Conservation (phyloP, 495 filamentous ascomycete genomes). For the Cetradonia linearis region DNA sequence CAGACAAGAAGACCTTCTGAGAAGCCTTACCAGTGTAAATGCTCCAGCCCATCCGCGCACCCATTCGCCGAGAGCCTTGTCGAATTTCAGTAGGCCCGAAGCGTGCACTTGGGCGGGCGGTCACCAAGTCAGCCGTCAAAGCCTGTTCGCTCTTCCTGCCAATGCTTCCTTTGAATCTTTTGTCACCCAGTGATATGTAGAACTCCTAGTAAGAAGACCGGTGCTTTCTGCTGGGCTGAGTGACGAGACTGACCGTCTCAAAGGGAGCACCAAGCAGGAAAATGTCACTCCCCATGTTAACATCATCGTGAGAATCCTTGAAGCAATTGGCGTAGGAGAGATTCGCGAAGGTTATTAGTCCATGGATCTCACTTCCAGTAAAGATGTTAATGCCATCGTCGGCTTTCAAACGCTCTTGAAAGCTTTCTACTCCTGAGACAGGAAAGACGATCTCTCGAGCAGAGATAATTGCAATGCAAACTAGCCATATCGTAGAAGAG, state of each 20-base stretch:
- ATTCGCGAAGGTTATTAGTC: slow-evolving; percentile 42
- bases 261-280: slow-evolving; percentile 40
- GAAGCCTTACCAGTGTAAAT: slow-evolving; percentile 33
- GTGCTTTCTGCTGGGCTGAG: not conserved
- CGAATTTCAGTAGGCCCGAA: slow-evolving; percentile 43
- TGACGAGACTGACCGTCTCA: slow-evolving; percentile 32
- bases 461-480: not conserved
- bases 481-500: not conserved
- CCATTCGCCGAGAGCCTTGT: slow-evolving; percentile 36
- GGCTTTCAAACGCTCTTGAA: slow-evolving; percentile 4
- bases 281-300: slow-evolving; percentile 27
- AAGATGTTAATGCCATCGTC: slow-evolving; percentile 12
- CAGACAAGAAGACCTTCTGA: not conserved
- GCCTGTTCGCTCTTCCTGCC: not conserved
- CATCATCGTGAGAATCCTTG: slow-evolving; percentile 18
- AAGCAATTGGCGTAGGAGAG: slow-evolving; percentile 39
- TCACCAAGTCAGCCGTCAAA: slow-evolving; percentile 27
- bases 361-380: slow-evolving; percentile 28
- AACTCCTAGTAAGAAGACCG: not conserved
- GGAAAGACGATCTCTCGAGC: slow-evolving; percentile 8
- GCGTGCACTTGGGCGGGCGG: slow-evolving; percentile 32
- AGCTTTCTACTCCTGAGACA: not conserved
- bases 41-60: slow-evolving; percentile 28
- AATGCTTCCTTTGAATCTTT: not conserved
- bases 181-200: not conserved